phyloP scores from a whole-genome alignment of 2,329 filamentous ascomycete genomes.

The Chaetomium strumarium region DNA sequence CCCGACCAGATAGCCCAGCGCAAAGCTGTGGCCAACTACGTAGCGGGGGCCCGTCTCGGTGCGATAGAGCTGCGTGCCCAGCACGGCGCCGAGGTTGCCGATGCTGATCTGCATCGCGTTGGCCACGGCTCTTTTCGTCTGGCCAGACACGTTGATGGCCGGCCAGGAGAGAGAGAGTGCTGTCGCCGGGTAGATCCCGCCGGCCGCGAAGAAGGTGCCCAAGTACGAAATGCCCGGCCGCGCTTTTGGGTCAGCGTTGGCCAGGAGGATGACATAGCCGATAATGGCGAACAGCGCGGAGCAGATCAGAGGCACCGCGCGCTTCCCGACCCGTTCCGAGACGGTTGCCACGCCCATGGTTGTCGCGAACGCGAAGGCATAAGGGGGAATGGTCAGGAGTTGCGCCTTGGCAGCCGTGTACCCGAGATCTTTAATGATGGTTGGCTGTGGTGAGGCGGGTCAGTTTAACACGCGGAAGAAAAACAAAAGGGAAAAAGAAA shows the following conservation, averaged over 20 bases:
- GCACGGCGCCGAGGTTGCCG: constrained; percentile 61
- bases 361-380: constrained; percentile 55
- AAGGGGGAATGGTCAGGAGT: constrained; percentile 58
- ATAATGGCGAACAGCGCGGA: constrained; percentile 52
- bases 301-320: constrained; percentile 59
- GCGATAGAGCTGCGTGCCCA: constrained; percentile 66
- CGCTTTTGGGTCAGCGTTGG: constrained; percentile 39
- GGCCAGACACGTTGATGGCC: constrained; percentile 64
- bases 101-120: constrained; percentile 69
- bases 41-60: constrained; percentile 54
- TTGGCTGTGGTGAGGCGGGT: constrained; percentile 31
- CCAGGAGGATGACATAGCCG: constrained; percentile 57
- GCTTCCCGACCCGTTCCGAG: constrained; percentile 51
- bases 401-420: constrained; percentile 49
- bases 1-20: constrained; percentile 55
- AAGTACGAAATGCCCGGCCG: constrained; percentile 53
- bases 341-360: constrained; percentile 54
- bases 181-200: constrained; percentile 60
- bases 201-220: constrained; percentile 58
- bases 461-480: not conserved
- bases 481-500: too few species aligned
- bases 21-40: constrained; percentile 60
- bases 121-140: constrained; percentile 62
- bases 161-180: constrained; percentile 63
- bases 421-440: constrained; percentile 49